These are phyloP conservation scores for Rhynchospora breviuscula DNA, from an alignment of 176 grass and related monocot genomes.

Conservation along the genomic window DNA sequence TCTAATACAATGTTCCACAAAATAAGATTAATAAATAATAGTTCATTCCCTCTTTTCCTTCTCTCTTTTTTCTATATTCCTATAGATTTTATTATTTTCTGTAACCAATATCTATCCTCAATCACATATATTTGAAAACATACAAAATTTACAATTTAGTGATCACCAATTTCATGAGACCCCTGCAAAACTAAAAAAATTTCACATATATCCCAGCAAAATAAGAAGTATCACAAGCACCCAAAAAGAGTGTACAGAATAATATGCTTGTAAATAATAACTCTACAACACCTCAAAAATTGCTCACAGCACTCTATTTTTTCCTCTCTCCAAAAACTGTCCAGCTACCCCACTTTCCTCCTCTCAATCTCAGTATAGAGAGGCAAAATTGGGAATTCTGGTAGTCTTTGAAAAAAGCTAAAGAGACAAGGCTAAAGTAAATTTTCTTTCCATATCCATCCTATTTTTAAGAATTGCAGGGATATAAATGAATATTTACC, in stretches of 20 bases:
- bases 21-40: not conserved
- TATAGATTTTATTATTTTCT: constrained; percentile 9
- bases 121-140: not conserved
- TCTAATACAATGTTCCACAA: too few species aligned
- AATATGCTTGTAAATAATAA: not conserved
- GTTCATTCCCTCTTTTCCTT: not conserved
- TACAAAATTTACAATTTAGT: constrained; percentile 6
- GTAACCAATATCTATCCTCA: not conserved
- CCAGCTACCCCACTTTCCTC: not conserved
- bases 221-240: not conserved
- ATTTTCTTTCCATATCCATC: not conserved
- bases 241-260: not conserved
- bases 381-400: not conserved
- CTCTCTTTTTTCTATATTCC: not conserved
- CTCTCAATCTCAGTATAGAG: not conserved
- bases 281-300: not conserved
- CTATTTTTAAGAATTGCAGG: not conserved
- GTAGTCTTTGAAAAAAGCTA: not conserved
- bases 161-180: not conserved
- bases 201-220: constrained; percentile 12
- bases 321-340: not conserved
- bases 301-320: not conserved
- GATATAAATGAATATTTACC: not conserved
- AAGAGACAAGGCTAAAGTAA: not conserved
- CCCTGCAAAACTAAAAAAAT: not conserved